Conservation (phyloP, 1,284 basidiomycete genomes). For the Fomitiporia mediterranea region DNA sequence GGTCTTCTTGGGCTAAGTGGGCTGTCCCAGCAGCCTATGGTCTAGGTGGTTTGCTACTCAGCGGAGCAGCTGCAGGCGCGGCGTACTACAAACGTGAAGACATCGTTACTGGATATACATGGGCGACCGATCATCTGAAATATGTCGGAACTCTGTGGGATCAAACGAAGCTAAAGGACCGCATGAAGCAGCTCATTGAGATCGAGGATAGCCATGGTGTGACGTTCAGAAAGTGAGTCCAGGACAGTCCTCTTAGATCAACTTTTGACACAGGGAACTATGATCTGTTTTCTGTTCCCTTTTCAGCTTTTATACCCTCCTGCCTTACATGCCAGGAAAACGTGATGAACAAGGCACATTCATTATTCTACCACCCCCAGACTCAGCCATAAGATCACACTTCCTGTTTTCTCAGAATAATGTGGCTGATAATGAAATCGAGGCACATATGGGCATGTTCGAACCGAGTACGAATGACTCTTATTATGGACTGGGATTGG, state of each 20-base stretch:
- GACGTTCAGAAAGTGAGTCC: conserved; percentile 70
- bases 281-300: not conserved
- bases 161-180: conserved; percentile 52
- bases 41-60: conserved; percentile 65
- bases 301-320: conserved; percentile 70
- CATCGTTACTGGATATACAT: conserved; percentile 65
- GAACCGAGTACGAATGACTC: conserved; percentile 78
- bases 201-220: conserved; percentile 60
- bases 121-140: conserved; percentile 86
- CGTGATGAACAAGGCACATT: conserved; percentile 64
- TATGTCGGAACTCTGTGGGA: conserved; percentile 91
- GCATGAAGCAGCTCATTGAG: conserved; percentile 60
- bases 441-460: conserved; percentile 91
- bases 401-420: conserved; percentile 65
- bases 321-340: conserved; percentile 58
- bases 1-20: conserved; percentile 53
- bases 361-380: conserved; percentile 61
- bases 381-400: conserved; percentile 45
- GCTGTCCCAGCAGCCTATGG: conserved; percentile 55
- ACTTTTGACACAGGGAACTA: not conserved
- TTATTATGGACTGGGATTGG: conserved; percentile 82
- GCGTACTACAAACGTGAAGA: conserved; percentile 78
- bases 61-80: conserved; percentile 81
- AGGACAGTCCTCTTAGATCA: not conserved
- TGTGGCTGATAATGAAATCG: conserved; percentile 72